Base-by-base conservation (phyloP, 2,329 filamentous ascomycete species). In the Ophiostoma australiae region DNA sequence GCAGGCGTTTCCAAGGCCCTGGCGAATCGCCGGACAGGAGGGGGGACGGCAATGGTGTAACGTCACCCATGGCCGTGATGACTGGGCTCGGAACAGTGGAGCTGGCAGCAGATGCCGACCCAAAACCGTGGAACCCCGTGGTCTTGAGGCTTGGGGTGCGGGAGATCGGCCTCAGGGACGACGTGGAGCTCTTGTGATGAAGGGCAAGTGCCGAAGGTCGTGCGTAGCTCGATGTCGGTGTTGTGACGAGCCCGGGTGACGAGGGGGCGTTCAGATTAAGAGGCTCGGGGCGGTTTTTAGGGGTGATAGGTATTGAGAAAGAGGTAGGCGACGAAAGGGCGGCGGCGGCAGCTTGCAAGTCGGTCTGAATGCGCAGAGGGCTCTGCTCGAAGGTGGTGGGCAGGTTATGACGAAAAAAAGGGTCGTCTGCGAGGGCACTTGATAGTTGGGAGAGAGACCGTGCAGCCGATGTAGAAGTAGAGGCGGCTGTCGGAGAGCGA, bases 41-140 rank as follows among this genome's bases (percentile, higher is more conserved):
- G 4, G 91, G 91, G 31, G 91, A 94, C 2, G 91, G 91, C 44
- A 95, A 81, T 70, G 91, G 91, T 3, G 92, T 94, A 73, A 95
- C 82, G 78, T 93, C 90, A 73, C 89, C 88, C 87, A 93, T 90
- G 66, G 91, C 90, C 72, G 88, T 86, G 70, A 93, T 87, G 74
- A 91, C 86, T 3, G 91, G 91, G 71, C 91, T 93, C 7, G 90
- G 87, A n/a, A 90, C 84, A 39, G 85, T 82, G 3, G 90, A 93
- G 76, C 86, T 90, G 15, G 90, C 84, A 1, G 88, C 83, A 52
- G 86, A 88, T 20, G 79, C 77, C 37, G 82, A 78, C 61, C 84
- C 82, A 44, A 87, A 80, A 72, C 81, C 81, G 76, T 81, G 83
- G 65, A 81, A 79, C 23, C 87, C 78, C 67, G 75, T 72, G 65